A percentile compares a stretch with the other conserved stretches of the same genome.
These are phyloP conservation scores for Hagleromyces aurorensis DNA, from an alignment of 805 yeast genomes.

Conservation along the genomic window DNA sequence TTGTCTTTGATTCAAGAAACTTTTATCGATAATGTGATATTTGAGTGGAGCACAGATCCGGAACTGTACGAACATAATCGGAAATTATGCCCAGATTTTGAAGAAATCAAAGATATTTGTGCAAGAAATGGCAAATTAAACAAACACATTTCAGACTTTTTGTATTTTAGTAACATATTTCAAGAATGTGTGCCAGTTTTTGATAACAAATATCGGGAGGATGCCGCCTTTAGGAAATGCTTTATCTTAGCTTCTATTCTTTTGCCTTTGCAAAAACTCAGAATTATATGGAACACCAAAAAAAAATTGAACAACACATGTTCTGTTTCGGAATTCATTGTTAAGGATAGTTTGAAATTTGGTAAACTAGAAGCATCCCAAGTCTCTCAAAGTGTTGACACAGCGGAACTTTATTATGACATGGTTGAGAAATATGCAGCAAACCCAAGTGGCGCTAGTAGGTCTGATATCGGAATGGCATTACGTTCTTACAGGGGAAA, in stretches of 20 bases:
- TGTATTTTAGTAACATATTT: slow-evolving; percentile 5
- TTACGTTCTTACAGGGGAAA: slow-evolving; percentile 47
- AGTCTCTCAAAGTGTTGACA: slow-evolving; percentile 39
- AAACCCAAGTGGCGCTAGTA: slow-evolving; percentile 18
- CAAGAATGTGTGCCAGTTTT: slow-evolving; percentile 3
- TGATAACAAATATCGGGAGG: slow-evolving; percentile 1
- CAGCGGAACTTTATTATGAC: slow-evolving; percentile 21
- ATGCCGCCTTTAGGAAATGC: slow-evolving; percentile 14
- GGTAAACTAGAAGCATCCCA: slow-evolving; percentile 49
- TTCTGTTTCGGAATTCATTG: slow-evolving; percentile 36
- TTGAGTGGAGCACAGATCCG: slow-evolving; percentile 34
- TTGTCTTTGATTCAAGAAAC: slow-evolving; percentile 49
- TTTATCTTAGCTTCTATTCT: slow-evolving; percentile 13
- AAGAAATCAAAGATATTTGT: slow-evolving; percentile 14
- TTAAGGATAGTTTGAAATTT: slow-evolving; percentile 64
- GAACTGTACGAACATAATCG: slow-evolving; percentile 18
- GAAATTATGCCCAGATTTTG: slow-evolving; percentile 13
- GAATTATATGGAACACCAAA: slow-evolving; percentile 22
- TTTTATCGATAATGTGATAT: slow-evolving; percentile 50
- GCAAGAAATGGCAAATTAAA: slow-evolving; percentile 11
- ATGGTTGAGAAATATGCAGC: slow-evolving; percentile 24
- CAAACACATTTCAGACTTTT: slow-evolving; percentile 6
- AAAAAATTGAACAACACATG: slow-evolving; percentile 21
- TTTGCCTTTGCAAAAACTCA: slow-evolving; percentile 18
- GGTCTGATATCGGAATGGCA: slow-evolving; percentile 55